Base-by-base conservation (phyloP, 495 filamentous ascomycete species). In the Penicillium coffeae region DNA sequence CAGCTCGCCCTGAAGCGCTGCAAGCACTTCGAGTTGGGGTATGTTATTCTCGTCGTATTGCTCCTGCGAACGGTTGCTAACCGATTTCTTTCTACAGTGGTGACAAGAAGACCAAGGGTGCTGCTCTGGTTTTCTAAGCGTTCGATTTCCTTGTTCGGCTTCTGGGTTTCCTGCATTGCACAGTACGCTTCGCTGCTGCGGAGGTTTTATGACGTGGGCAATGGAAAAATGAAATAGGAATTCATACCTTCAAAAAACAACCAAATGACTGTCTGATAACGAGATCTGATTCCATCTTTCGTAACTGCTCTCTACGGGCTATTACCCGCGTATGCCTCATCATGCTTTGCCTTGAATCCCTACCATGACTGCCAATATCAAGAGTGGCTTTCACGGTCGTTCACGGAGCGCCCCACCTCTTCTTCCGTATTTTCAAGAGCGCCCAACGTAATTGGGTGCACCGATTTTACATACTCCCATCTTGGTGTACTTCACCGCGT, bases 31-130 rank as follows among this genome's bases (percentile, higher is more conserved):
- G 92, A 97, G 80, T 77, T 97, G 68, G 92, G 90, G 90, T 95
- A 89, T 63, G 89, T 81, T 57, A n/a, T n/a, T n/a, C n/a, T n/a
- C n/a, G n/a, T n/a, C n/a, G n/a, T n/a, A n/a, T n/a, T n/a, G n/a
- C n/a, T n/a, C n/a, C n/a, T n/a, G n/a, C n/a, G n/a, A n/a, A n/a
- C n/a, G n/a, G n/a, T n/a, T n/a, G n/a, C 66, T 66, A 59, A 70
- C 43, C 8, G 13, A 49, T 45, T 39, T 52, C 52, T 39, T 52
- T 54, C 46, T 68, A 73, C 60, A 96, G 93, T 84, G 94, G 94
- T 80, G 94, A 99, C 85, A 99, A 99, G 90, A 99, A 99, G 90
- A 99, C 94, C 69, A 99, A 99, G 88, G 94, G 94, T 85, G 93
- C 93, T 65, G 94, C 94, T 62, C 82, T 99, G 65, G 94, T 99